Conservation (phyloP, 2,329 filamentous ascomycete genomes). For the Hypoxylon sp. region DNA sequence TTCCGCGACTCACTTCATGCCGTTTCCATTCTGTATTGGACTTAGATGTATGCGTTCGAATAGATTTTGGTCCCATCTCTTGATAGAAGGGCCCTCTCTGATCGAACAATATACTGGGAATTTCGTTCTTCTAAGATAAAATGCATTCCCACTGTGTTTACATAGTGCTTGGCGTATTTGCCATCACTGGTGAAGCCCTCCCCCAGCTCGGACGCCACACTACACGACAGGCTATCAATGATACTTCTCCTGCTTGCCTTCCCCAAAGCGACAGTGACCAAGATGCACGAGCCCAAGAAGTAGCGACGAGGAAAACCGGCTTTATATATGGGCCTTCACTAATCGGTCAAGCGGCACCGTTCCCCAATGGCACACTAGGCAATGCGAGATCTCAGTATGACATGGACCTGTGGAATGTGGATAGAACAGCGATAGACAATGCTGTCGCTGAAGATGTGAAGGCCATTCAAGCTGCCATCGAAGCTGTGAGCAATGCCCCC, state of each 20-base stretch:
- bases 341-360: slow-evolving; percentile 17
- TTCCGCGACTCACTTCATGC: not conserved
- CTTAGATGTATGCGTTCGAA: not conserved
- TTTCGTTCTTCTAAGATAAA: not conserved
- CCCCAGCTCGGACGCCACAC: not conserved
- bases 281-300: not conserved
- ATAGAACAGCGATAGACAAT: slow-evolving; percentile 1
- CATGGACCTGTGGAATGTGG: slow-evolving; percentile 13
- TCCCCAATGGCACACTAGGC: slow-evolving; percentile 18
- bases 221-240: not conserved
- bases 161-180: not conserved
- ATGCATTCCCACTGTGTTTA: not conserved
- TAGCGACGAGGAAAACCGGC: not conserved
- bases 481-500: not conserved
- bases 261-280: not conserved
- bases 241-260: slow-evolving; percentile 8
- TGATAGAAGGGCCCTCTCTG: not conserved
- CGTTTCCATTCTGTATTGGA: not conserved
- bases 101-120: not conserved
- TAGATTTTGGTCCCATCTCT: not conserved
- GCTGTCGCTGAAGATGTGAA: not conserved
- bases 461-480: not conserved
- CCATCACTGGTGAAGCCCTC: not conserved
- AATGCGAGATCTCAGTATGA: slow-evolving; percentile 5
- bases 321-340: slow-evolving; percentile 21